Evolutionary conservation across 1,284 basidiomycete genomes (phyloP).

Genomic region (Dichomitus squalens): DNA sequence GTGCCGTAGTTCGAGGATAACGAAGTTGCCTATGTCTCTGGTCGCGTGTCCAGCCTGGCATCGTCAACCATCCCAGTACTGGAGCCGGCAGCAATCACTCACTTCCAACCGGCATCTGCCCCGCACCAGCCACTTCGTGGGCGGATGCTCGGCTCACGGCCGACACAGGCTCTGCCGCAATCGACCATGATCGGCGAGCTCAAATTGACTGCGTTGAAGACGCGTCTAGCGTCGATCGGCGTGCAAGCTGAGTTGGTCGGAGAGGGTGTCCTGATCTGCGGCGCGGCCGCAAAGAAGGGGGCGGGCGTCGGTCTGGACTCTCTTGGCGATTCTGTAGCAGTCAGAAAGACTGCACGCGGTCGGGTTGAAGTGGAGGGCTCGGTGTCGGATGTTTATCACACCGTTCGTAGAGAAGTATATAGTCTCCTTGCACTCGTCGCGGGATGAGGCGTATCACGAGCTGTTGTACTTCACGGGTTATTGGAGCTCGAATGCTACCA

Average conservation of each 20-base stretch:
- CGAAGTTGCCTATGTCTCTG: conserved; percentile 90
- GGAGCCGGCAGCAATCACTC: conserved; percentile 46
- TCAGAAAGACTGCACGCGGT: conserved; percentile 84
- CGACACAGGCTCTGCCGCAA: conserved; percentile 65
- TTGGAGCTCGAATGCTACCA: no score
- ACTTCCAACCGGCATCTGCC: conserved; percentile 30
- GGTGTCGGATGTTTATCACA: conserved; percentile 87
- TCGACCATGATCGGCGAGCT: conserved; percentile 97
- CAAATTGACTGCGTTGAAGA: conserved; percentile 85
- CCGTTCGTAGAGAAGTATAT: conserved; percentile 86
- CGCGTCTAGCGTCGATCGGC: conserved; percentile 69
- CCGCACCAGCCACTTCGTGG: conserved; percentile 33
- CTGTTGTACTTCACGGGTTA: no score
- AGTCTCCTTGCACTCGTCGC: conserved; percentile 85
- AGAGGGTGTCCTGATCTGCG: conserved; percentile 94
- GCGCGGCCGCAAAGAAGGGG: conserved; percentile 56
- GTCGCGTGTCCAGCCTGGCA: conserved; percentile 79
- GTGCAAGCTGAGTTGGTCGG: conserved; percentile 92
- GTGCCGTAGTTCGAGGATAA: conserved; percentile 89
- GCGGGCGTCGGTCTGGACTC: conserved; percentile 41
- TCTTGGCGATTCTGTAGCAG: conserved; percentile 80
- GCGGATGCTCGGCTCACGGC: conserved; percentile 62
- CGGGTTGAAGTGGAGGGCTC: conserved; percentile 88
- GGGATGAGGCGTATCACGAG: conserved; percentile 40
- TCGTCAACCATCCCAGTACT: conserved; percentile 77